Base-by-base conservation (phyloP, 108 stramenopile species). In the Poteriospumella lacustris region DNA sequence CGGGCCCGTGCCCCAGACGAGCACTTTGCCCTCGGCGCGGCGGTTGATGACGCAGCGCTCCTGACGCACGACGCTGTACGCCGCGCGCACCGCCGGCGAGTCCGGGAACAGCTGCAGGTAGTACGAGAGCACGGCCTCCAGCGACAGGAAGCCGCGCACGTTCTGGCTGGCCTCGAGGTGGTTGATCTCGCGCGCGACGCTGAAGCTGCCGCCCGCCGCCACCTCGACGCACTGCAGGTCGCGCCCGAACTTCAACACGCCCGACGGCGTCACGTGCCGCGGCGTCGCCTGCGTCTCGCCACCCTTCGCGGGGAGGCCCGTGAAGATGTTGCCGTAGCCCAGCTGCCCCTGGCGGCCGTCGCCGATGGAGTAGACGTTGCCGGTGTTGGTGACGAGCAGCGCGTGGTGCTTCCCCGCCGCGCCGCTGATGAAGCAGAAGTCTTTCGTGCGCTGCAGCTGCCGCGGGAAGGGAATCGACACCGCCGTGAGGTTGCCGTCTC, bases 301-400 rank as follows among this genome's bases (percentile, higher is more conserved):
- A 52, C 70, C 70, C 42, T 73, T 73, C 5, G 33, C 33, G 9
- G 41, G 41, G 31, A 3, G 3, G 5, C 15, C 41, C 5, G 15
- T 52, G 41, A 73, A 73, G 26, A 56, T 26, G 41, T 73, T 73
- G 9, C 70, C 70, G 36, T 73, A 73, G 5, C 70, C 70, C 31
- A 73, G 42, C 42, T 73, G 70, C 5, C 70, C 70, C 36, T 42
- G 28, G 9, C 70, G 36, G 3, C 70, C 70, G 9, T 73, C 70
- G 31, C 70, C 70, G 24, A 73, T 33, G 28, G 70, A 73, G 41
- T 73, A 73, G 15, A 73, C 33, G n/a, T 42, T 73, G 36, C 70
- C 70, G 9, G 26, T 5, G 36, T 73, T 24, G 5, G 44, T 33
- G 5, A 73, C 12, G 26, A 73, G 36, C 42, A 73, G 33, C 26